Conservation (phyloP, 352 stramenopile genomes). For the Globisporangium viniferum region DNA sequence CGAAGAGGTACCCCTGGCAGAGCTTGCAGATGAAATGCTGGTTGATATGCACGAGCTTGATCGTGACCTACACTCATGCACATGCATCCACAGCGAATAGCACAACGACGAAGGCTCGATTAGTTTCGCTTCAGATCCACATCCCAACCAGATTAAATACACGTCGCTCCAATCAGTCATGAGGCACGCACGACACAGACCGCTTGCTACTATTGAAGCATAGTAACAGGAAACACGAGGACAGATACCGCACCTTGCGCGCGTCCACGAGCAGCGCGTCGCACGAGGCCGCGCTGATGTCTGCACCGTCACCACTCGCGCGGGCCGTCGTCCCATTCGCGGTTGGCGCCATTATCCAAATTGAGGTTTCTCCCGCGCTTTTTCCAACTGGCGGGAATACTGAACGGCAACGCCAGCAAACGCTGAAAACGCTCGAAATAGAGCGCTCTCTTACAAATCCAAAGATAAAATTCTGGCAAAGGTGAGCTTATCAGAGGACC, state of each 20-base stretch:
- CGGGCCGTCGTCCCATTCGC: background rate
- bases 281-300: conserved; percentile 14
- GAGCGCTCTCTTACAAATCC: conserved; percentile 3
- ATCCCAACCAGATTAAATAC: background rate
- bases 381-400: background rate
- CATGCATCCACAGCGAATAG: background rate
- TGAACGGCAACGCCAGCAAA: background rate
- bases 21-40: conserved; percentile 61
- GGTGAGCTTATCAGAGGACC: background rate
- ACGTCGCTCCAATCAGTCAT: background rate
- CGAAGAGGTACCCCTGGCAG: conserved; percentile 65
- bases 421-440: background rate
- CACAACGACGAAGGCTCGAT: background rate
- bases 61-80: conserved; percentile 27
- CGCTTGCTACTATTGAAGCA: background rate
- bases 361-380: conserved; percentile 1
- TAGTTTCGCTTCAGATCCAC: background rate
- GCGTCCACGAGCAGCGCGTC: conserved; percentile 34
- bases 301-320: background rate
- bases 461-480: background rate
- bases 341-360: conserved; percentile 4
- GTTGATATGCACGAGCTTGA: conserved; percentile 47
- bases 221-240: background rate
- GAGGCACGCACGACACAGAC: background rate
- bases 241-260: conserved; percentile 25